Percentiles rank a stretch among this genome's conserved stretches.
These are phyloP conservation scores for Colletotrichum viniferum DNA, from an alignment of 2,329 filamentous ascomycete species.

Conservation along the genomic window DNA sequence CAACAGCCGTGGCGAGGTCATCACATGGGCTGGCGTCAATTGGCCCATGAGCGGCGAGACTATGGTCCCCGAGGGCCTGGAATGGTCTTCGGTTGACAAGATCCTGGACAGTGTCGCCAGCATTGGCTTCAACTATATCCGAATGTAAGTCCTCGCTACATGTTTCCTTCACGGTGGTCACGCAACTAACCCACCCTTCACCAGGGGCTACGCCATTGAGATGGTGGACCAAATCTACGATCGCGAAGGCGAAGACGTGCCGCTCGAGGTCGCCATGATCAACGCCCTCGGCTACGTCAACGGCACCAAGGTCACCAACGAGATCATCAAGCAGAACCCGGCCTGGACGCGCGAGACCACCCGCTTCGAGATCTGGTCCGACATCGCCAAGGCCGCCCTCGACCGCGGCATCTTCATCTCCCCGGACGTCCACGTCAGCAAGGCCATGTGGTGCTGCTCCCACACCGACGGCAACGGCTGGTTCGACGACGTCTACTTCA, in stretches of 20 bases:
- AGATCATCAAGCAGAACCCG: conserved; percentile 56
- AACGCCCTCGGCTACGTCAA: conserved; percentile 49
- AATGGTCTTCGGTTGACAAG: conserved; percentile 53
- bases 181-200: neutral
- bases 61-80: conserved; percentile 62
- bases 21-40: conserved; percentile 52
- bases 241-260: conserved; percentile 41
- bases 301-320: conserved; percentile 46
- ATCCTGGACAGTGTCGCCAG: conserved; percentile 55
- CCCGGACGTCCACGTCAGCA: conserved; percentile 44
- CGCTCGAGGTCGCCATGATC: conserved; percentile 41
- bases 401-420: conserved; percentile 41
- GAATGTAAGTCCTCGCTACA: conserved; percentile 33
- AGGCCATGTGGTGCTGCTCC: conserved; percentile 50
- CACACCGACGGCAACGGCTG: conserved; percentile 55
- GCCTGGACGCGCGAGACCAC: conserved; percentile 58
- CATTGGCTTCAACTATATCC: conserved; percentile 58
- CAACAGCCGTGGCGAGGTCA: conserved; percentile 36
- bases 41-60: conserved; percentile 58
- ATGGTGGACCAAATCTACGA: conserved; percentile 57
- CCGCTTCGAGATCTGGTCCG: conserved; percentile 46
- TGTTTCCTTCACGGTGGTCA: neutral
- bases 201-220: conserved; percentile 56
- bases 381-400: neutral
- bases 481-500: conserved; percentile 61